phyloP scores from a whole-genome alignment of 148 eudicot genomes.

The Spergularia marina region DNA sequence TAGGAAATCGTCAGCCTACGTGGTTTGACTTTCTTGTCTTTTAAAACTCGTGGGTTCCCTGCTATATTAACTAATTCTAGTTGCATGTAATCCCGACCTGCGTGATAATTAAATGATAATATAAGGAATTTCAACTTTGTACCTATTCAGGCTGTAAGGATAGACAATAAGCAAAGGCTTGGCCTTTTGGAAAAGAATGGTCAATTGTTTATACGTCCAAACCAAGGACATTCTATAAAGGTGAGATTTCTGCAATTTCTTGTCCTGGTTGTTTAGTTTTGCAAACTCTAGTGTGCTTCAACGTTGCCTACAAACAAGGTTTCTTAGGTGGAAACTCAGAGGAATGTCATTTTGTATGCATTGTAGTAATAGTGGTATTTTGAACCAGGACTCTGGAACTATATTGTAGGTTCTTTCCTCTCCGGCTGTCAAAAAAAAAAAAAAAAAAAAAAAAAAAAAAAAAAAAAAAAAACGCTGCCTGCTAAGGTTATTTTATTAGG shows the following conservation, averaged over 20 bases:
- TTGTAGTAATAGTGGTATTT: too few species aligned
- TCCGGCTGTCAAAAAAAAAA: too few species aligned
- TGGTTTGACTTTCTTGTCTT: too few species aligned
- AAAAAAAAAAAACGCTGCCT: too few species aligned
- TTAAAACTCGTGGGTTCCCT: too few species aligned
- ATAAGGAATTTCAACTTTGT: not conserved
- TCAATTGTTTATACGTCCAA: slow-evolving; percentile 86
- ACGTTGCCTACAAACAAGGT: not conserved
- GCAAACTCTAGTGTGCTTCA: not conserved
- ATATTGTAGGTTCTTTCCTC: too few species aligned
- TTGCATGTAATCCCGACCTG: not conserved
- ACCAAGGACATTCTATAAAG: slow-evolving; percentile 83
- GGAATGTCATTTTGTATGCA: too few species aligned
- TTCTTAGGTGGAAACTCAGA: not conserved
- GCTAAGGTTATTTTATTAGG: too few species aligned
- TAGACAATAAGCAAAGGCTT: slow-evolving; percentile 92
- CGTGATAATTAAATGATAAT: not conserved
- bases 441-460: too few species aligned
- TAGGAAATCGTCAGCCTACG: not conserved
- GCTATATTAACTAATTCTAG: not conserved
- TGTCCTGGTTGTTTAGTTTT: not conserved
- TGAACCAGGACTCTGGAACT: too few species aligned
- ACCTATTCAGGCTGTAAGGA: slow-evolving; percentile 65
- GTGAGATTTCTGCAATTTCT: slow-evolving; percentile 28
- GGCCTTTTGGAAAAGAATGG: slow-evolving; percentile 85